Evolutionary conservation across 306 rosid genomes (phyloP), one percentile per base, ranked within the genome.

Genomic region (Cucurbita ficifolia): DNA sequence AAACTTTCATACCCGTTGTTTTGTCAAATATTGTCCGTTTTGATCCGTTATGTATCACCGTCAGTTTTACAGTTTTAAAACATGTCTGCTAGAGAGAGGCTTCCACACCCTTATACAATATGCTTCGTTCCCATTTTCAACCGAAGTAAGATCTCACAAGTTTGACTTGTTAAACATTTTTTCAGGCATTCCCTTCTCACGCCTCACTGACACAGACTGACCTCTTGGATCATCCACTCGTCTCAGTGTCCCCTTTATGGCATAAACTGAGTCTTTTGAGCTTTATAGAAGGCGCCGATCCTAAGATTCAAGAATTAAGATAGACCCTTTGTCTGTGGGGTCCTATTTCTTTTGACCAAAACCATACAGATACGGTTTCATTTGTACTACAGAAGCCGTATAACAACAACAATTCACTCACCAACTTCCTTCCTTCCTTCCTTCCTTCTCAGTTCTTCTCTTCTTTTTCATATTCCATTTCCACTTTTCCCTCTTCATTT

Each of bases 141-240:
- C 24, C 24, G 24, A n/a, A n/a, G n/a, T n/a, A n/a, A n/a, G n/a
- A n/a, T n/a, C n/a, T n/a, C n/a, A n/a, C n/a, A n/a, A n/a, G n/a
- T n/a, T n/a, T n/a, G n/a, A n/a, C n/a, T n/a, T n/a, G n/a, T n/a
- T n/a, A n/a, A n/a, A 24, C 11, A 63, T n/a, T 6, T 21, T 4
- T 50, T 50, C 45, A 24, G 9, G 79, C 90, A 86, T 88, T 88
- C 90, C 81, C 91, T 49, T 86, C 89, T 82, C 94, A 90, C 87
- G 88, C 96, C 96, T 82, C 75, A 65, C 90, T 91, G 92, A 88
- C 93, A 88, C 74, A 88, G 4, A 78, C 71, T 75, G 87, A 83
- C 87, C 84, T 81, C 83, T 82, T 76, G 88, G 95, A 90, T 88
- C 87, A 74, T 73, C 52, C 88, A 86, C 79, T 57, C 17, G 4